phyloP scores from a whole-genome alignment of 345 rosid species.

The Gossypium stocksii region DNA sequence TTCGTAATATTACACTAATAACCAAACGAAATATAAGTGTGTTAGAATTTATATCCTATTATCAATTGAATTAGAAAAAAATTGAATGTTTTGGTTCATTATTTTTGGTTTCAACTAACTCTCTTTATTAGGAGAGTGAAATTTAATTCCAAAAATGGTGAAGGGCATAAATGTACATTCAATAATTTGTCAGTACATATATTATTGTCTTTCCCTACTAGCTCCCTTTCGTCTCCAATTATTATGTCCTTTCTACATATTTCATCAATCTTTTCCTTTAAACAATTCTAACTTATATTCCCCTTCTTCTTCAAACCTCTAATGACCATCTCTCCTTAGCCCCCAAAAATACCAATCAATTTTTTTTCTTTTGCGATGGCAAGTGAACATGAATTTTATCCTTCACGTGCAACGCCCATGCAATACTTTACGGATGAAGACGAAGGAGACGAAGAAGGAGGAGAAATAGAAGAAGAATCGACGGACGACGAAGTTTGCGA shows the following conservation, averaged over 20 bases:
- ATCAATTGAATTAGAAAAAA: too few species aligned
- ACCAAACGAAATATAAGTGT: too few species aligned
- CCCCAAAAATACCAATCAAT: not conserved
- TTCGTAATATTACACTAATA: too few species aligned
- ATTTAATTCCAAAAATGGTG: not conserved
- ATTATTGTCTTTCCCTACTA: not conserved
- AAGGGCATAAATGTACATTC: conserved; percentile 16
- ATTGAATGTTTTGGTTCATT: too few species aligned
- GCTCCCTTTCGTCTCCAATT: not conserved
- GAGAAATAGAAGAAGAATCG: conserved; percentile 16
- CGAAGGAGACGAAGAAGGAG: conserved; percentile 25
- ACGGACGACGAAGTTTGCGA: conserved; percentile 22
- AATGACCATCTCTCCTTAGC: not conserved
- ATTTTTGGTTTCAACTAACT: not conserved
- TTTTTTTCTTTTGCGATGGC: conserved; percentile 32
- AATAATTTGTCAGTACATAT: not conserved
- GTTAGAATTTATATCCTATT: too few species aligned
- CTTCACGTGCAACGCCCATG: conserved; percentile 30
- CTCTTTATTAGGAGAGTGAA: not conserved
- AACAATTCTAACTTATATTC: not conserved
- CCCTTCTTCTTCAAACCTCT: not conserved
- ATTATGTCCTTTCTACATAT: conserved; percentile 23
- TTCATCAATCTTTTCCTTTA: conserved; percentile 7
- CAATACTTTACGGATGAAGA: conserved; percentile 39
- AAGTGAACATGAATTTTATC: conserved; percentile 26